Evolutionary conservation across 2,329 filamentous ascomycete genomes (phyloP).

Genomic region (Venturia pyrina): DNA sequence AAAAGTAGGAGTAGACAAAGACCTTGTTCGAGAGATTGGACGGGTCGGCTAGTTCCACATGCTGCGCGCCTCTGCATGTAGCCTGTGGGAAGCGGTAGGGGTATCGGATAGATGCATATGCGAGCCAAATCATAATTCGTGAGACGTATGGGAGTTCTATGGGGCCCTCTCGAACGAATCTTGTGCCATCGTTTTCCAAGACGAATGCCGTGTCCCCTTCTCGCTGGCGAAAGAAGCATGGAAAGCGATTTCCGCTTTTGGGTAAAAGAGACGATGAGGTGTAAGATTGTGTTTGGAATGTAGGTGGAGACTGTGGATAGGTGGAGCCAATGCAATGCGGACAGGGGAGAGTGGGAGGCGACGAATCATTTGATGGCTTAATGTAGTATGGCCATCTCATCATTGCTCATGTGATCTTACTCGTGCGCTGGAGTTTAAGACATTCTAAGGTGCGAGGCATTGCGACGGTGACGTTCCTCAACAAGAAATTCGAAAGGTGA

Average conservation of each 20-base stretch:
- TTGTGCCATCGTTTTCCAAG: not conserved
- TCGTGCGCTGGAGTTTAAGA: not conserved
- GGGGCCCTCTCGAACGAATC: conserved; percentile 5
- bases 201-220: not conserved
- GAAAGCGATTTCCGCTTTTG: not conserved
- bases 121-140: not conserved
- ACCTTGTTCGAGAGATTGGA: not conserved
- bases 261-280: conserved; percentile 1
- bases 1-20: not conserved
- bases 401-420: not conserved
- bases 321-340: not conserved
- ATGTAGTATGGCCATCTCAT: not conserved
- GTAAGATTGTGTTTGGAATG: not conserved
- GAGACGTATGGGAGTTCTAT: not conserved
- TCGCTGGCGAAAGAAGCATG: not conserved
- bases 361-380: not conserved
- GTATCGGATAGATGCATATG: not conserved
- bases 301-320: not conserved
- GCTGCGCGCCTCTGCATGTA: not conserved
- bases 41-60: not conserved
- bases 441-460: not conserved
- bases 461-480: not conserved
- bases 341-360: not conserved
- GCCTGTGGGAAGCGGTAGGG: conserved; percentile 1
- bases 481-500: not conserved